phyloP scores from a whole-genome alignment of 345 rosid species.

The Eucalyptus polyanthemos region DNA sequence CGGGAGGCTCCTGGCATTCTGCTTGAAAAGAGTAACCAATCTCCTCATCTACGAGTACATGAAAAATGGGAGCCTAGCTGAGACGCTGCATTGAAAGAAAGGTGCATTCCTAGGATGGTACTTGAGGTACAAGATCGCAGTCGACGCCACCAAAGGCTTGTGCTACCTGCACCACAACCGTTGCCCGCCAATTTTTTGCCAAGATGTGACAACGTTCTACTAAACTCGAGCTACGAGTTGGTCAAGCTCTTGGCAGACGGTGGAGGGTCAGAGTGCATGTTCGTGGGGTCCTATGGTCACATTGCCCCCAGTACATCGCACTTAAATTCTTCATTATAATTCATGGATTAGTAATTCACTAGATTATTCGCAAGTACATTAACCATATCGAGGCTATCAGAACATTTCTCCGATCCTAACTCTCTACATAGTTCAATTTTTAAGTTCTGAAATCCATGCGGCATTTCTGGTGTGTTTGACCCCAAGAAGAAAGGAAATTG shows the following conservation, averaged over 20 bases:
- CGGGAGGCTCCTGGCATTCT: constrained; percentile 40
- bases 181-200: constrained; percentile 37
- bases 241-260: constrained; percentile 45
- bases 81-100: constrained; percentile 42
- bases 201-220: constrained; percentile 56
- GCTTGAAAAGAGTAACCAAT: constrained; percentile 47
- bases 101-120: constrained; percentile 40
- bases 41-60: constrained; percentile 55
- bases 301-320: constrained; percentile 41
- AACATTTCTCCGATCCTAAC: not conserved
- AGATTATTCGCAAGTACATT: not conserved
- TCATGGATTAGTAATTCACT: not conserved
- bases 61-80: constrained; percentile 56
- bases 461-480: not conserved
- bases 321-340: not conserved
- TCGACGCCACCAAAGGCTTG: constrained; percentile 50
- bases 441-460: not conserved
- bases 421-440: not conserved
- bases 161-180: constrained; percentile 66
- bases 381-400: not conserved
- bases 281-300: constrained; percentile 60
- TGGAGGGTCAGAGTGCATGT: constrained; percentile 53
- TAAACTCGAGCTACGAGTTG: constrained; percentile 39
- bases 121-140: constrained; percentile 41
- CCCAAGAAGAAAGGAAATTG: not conserved